A percentile compares a stretch with the other conserved stretches of the same genome.
phyloP scores from a whole-genome alignment of 1,284 basidiomycete species.

The Trichosporon sp. region DNA sequence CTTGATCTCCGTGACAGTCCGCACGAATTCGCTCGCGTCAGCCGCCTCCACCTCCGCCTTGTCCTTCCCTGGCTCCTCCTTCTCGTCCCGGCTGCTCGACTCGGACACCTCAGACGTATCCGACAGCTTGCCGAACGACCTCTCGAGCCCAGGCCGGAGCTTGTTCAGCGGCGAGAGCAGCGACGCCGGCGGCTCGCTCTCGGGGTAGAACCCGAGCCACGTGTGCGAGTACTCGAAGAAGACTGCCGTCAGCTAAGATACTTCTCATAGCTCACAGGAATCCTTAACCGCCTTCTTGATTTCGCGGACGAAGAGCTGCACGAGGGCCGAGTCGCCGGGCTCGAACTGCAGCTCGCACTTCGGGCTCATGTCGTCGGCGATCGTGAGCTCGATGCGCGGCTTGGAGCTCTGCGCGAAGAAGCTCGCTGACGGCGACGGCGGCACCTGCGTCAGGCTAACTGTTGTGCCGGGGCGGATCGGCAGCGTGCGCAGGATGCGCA shows the following conservation, averaged over 20 bases:
- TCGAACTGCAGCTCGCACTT: conserved; percentile 71
- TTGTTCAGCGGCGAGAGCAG: conserved; percentile 11
- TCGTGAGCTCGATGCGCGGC: conserved; percentile 27
- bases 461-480: conserved; percentile 29
- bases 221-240: conserved; percentile 16
- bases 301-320: conserved; percentile 32
- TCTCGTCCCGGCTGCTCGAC: not conserved
- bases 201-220: conserved; percentile 37
- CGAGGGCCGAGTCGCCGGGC: conserved; percentile 40
- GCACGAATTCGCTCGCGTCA: not conserved
- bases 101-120: not conserved
- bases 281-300: conserved; percentile 17
- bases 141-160: not conserved
- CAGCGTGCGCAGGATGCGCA: conserved; percentile 27
- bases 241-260: conserved; percentile 12
- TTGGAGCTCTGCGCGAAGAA: conserved; percentile 44
- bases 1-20: not conserved
- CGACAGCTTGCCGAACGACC: conserved; percentile 7
- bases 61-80: not conserved
- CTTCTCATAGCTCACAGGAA: conserved; percentile 6
- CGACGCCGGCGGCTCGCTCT: not conserved
- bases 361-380: conserved; percentile 58
- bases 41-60: not conserved
- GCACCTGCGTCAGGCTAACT: conserved; percentile 35
- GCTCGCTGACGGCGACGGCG: conserved; percentile 41